Evolutionary conservation across 345 rosid genomes (phyloP), one percentile per base, ranked within the genome.

Genomic region (Noccaea bulbosa): DNA sequence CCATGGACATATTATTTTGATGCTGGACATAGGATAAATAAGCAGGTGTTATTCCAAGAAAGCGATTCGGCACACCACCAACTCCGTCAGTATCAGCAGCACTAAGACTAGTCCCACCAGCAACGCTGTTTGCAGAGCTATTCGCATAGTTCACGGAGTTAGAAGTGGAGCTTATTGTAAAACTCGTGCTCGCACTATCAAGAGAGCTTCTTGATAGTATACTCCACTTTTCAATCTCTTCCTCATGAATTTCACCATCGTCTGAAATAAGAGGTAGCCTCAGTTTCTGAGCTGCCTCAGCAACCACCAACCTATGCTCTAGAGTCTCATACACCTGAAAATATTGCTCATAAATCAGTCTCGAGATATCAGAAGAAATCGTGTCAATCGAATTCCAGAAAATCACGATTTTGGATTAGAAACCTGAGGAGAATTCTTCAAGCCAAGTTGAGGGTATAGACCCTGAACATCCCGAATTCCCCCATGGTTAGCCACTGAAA

Each of bases 231-330:
- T 91, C 99, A 65, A 94, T 87, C 60, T 91, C 99, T 55, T 94
- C 95, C 83, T 89, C 95, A 5, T 83, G 95, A 76, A 91, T 84
- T 80, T 88, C 98, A 57, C 98, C 98, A 71, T 88, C 95, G 68
- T 88, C 86, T 27, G 98, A 88, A 75, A 94, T 89, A 14, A 89
- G 88, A 64, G 99, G 99, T 71, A 94, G 90, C 78, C 97, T 88
- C 71, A 94, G 77, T 56, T 88, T 94, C 79, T 91, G 96, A 70
- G 98, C 96, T 15, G 96, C 96, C 84, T 94, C 99, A 22, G 99
- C 93, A 53, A 94, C 95, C 71, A 85, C 90, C 76, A 94, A 69
- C 22, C 92, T 87, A 67, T 91, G 98, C 82, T 94, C 98, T 65
- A 94, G 81, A 60, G 79, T 84, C 84, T 91, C 96, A 62, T 88